Percentiles rank a stretch among this genome's conserved stretches.
These are phyloP conservation scores for Solanum arcanum DNA, from an alignment of 257 asterid genomes.

Conservation along the genomic window DNA sequence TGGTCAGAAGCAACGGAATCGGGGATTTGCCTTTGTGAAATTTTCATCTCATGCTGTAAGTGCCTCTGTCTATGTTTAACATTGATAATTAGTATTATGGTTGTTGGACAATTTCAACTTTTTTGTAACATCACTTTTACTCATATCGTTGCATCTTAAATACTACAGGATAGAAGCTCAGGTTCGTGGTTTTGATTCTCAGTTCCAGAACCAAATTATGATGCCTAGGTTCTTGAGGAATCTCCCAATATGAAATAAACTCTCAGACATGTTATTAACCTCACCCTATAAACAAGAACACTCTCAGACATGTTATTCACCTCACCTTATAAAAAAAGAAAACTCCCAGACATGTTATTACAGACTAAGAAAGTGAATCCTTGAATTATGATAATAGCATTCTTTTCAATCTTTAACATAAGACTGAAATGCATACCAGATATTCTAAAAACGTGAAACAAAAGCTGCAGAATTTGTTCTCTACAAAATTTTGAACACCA, in stretches of 20 bases:
- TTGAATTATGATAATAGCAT: not conserved
- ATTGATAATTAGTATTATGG: conserved; percentile 1
- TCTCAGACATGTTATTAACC: not conserved
- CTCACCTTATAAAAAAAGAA: not conserved
- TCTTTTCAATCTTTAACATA: not conserved
- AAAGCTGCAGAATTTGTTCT: not conserved
- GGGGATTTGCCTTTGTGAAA: conserved; percentile 87
- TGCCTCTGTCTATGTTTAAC: conserved; percentile 7
- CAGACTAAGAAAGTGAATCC: not conserved
- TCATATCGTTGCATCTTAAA: conserved; percentile 52
- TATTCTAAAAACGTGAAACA: not conserved
- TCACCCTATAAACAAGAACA: not conserved
- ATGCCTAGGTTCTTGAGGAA: conserved; percentile 23
- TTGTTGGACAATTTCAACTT: not conserved
- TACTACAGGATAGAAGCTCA: conserved; percentile 79
- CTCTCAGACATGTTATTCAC: not conserved
- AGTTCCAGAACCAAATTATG: conserved; percentile 58
- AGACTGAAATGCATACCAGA: not conserved
- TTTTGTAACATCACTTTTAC: conserved; percentile 31
- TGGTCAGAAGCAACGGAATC: conserved; percentile 57
- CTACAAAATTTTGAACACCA: not conserved
- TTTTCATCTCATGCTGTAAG: conserved; percentile 84
- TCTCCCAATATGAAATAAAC: conserved; percentile 1
- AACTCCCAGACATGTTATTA: not conserved
- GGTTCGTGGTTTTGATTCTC: conserved; percentile 86